Conservation (phyloP, 2,329 filamentous ascomycete species). For the Fusarium cyanostomum region DNA sequence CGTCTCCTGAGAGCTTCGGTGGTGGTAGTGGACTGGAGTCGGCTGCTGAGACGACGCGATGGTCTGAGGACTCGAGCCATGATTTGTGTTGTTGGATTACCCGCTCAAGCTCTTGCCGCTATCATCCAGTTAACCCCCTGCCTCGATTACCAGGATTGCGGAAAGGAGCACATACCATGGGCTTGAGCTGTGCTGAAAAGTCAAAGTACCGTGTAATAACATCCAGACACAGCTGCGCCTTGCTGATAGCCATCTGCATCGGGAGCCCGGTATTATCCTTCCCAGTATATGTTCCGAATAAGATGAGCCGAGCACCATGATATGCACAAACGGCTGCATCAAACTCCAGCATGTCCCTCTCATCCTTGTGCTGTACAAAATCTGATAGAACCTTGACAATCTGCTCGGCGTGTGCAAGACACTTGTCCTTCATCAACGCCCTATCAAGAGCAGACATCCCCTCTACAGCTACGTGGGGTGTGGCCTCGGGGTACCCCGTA, state of each 20-base stretch:
- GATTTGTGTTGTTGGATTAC: conserved; percentile 38
- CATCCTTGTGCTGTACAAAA: conserved; percentile 47
- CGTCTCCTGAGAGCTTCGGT: conserved; percentile 34
- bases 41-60: conserved; percentile 21
- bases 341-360: conserved; percentile 48
- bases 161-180: conserved; percentile 26
- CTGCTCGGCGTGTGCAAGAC: conserved; percentile 51
- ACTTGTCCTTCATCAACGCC: conserved; percentile 43
- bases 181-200: conserved; percentile 42
- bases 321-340: conserved; percentile 56
- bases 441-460: conserved; percentile 40
- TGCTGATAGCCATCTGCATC: conserved; percentile 42
- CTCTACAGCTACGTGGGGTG: conserved; percentile 47
- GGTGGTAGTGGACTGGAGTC: conserved; percentile 15
- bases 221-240: conserved; percentile 40
- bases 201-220: conserved; percentile 41
- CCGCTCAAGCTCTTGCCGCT: conserved; percentile 43
- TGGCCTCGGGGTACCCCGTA: conserved; percentile 52
- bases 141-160: fast-evolving
- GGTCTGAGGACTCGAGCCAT: conserved; percentile 40
- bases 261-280: conserved; percentile 38
- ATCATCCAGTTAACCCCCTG: neutral
- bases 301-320: conserved; percentile 51
- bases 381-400: conserved; percentile 49
- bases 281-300: conserved; percentile 46